Base-by-base conservation (phyloP, 2,329 filamentous ascomycete genomes). In the Arachnomyces sp. region DNA sequence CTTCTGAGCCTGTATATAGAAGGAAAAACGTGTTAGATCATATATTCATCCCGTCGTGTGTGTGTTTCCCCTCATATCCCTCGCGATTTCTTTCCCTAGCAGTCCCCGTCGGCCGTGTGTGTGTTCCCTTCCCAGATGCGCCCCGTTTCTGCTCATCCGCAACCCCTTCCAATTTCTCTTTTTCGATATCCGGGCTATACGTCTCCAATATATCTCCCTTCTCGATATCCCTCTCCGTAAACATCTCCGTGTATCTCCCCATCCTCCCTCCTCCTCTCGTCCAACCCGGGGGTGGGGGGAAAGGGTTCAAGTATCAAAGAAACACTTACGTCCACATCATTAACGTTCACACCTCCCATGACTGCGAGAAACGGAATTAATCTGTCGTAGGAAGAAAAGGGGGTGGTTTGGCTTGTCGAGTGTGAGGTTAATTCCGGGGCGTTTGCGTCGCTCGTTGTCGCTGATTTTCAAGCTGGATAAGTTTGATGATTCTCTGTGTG, bases 341-440 rank as follows among this genome's bases (percentile, higher is more conserved):
- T 75, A 69, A 81, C 78, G 61, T 70, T 73, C 65, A 81, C 77
- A 67, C 78, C 77, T 68, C 74, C 73, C 78, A 81, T 81, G 64
- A 68, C 79, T 69, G 70, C 72, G 69, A 60, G 57, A 52, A 54
- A 52, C 52, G 51, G 52, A 53, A 52, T 51, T 56, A 52, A 53
- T 49, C 49, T 46, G 47, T 48, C 47, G 52, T 47, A 42, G 36
- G 44, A 45, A 49, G 50, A 53, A 60, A 52, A 54, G 58, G 58
- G 54, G 52, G 54, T 53, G 58, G 38, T 12, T 61, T 54, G 57
- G 63, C 58, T 60, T 63, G 58, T 56, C 53, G 54, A 51, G 46
- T 34, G 37, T 51, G 21, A 25, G 9, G 34, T 4, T 13, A 16
- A 16, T 34, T 17, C 38, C 28, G 35, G 21, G 28, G 21, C 32